Evolutionary conservation across 495 filamentous ascomycete species (phyloP).

Genomic region (Penicillium pancosmium): DNA sequence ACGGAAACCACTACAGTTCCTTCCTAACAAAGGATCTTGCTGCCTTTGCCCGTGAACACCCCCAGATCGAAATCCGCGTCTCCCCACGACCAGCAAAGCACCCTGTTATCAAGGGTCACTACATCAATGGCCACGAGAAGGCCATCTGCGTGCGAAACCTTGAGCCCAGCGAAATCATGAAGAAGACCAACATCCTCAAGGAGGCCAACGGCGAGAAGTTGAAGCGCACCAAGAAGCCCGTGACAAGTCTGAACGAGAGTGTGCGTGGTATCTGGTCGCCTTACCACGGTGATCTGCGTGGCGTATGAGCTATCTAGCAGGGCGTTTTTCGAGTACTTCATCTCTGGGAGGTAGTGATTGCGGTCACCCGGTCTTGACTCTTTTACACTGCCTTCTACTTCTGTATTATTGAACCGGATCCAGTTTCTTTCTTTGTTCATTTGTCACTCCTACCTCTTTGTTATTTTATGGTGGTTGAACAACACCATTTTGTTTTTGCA

Average conservation of each 20-base stretch:
- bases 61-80: conserved; percentile 87
- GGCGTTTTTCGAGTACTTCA: conserved; percentile 28
- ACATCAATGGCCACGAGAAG: conserved; percentile 88
- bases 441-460: conserved; percentile 16
- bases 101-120: conserved; percentile 82
- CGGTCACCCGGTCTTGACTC: conserved; percentile 7
- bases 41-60: conserved; percentile 75
- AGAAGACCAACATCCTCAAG: conserved; percentile 79
- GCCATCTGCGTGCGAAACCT: conserved; percentile 88
- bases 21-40: conserved; percentile 79
- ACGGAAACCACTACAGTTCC: conserved; percentile 47
- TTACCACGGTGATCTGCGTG: conserved; percentile 70
- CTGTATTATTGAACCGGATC: conserved; percentile 40
- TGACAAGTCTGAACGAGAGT: conserved; percentile 85
- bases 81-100: conserved; percentile 86
- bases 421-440: conserved; percentile 19
- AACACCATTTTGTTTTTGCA: conserved; percentile 13
- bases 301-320: conserved; percentile 34
- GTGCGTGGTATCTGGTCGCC: conserved; percentile 95
- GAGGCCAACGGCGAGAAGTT: conserved; percentile 87
- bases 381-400: conserved; percentile 18
- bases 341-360: conserved; percentile 20
- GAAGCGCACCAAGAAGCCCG: conserved; percentile 76
- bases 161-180: conserved; percentile 72
- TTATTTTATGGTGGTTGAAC: background rate